Conservation (phyloP, 371 early-diverging fungal species). For the Apophysomyces variabilis region DNA sequence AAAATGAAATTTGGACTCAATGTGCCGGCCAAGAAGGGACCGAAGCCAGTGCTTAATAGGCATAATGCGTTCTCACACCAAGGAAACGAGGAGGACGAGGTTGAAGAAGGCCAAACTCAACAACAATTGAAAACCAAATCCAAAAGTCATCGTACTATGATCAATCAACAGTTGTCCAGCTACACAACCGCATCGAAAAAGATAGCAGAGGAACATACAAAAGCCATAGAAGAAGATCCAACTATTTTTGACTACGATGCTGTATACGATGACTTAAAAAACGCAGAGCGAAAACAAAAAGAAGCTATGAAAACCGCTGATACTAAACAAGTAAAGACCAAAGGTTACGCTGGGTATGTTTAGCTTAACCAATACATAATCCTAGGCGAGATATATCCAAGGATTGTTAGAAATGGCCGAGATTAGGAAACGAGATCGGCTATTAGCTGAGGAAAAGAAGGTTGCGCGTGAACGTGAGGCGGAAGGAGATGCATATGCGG, state of each 20-base stretch:
- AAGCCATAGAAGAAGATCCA: conserved; percentile 82
- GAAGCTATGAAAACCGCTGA: conserved; percentile 43
- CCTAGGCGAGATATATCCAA: conserved; percentile 81
- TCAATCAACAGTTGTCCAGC: conserved; percentile 42
- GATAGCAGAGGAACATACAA: conserved; percentile 56
- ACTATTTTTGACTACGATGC: conserved; percentile 91
- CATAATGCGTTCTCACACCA: conserved; percentile 28
- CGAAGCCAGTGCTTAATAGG: conserved; percentile 16
- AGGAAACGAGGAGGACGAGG: conserved; percentile 31
- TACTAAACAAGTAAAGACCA: conserved; percentile 33
- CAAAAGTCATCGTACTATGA: conserved; percentile 22
- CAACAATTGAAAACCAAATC: conserved; percentile 24
- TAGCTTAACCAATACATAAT: neutral
- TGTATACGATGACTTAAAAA: conserved; percentile 85
- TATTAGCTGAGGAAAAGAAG: conserved; percentile 81
- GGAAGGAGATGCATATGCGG: conserved; percentile 58
- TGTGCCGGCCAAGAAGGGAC: conserved; percentile 36
- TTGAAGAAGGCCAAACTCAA: conserved; percentile 19
- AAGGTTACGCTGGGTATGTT: conserved; percentile 6
- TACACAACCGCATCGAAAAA: conserved; percentile 40
- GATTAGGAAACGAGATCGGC: conserved; percentile 81
- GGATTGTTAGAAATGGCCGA: conserved; percentile 77
- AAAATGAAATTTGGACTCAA: conserved; percentile 52
- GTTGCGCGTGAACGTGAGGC: conserved; percentile 74
- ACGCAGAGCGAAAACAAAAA: conserved; percentile 58